Conservation (phyloP, 1,284 basidiomycete genomes). For the Athelia psychrophila region DNA sequence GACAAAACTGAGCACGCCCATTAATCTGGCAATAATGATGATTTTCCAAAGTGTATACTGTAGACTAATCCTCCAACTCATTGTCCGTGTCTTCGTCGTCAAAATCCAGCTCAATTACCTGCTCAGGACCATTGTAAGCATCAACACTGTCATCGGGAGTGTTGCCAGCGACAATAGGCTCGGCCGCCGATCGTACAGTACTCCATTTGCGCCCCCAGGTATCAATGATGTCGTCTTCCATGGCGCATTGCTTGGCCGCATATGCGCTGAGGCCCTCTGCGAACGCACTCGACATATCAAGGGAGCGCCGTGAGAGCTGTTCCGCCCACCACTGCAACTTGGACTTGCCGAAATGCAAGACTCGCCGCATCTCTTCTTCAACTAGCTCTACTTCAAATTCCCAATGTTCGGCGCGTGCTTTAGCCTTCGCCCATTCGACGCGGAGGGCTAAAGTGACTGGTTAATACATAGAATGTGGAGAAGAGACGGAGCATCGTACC, state of each 20-base stretch:
- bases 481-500: neutral
- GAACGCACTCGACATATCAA: neutral
- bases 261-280: neutral
- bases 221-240: neutral
- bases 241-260: neutral
- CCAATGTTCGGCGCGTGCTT: neutral
- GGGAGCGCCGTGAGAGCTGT: neutral
- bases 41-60: too few relatives aligned
- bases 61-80: too few relatives aligned
- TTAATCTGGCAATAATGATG: too few relatives aligned
- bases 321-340: neutral
- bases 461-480: neutral
- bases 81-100: too few relatives aligned
- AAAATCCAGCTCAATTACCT: neutral
- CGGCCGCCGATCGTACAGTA: neutral
- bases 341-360: neutral
- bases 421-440: neutral
- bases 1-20: too few relatives aligned
- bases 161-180: neutral
- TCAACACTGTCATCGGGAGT: neutral
- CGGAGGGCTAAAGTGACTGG: neutral
- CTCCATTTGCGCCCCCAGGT: neutral
- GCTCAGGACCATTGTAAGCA: neutral
- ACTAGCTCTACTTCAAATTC: neutral
- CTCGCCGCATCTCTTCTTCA: neutral